Conservation (phyloP, 2,329 filamentous ascomycete species). For the Mariannaea elegans region DNA sequence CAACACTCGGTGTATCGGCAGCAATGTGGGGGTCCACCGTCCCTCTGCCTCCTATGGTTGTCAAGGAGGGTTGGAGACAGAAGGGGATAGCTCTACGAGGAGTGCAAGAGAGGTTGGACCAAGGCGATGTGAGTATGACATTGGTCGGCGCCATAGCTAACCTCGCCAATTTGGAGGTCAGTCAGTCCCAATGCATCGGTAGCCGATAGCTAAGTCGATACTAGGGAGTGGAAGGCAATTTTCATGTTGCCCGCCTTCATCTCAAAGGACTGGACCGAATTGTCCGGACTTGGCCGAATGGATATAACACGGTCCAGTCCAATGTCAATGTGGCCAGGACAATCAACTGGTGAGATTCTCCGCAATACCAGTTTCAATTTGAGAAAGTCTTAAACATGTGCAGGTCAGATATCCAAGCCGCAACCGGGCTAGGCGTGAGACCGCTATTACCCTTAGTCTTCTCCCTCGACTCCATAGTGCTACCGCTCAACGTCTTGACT, state of each 20-base stretch:
- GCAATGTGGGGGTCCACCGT: slow-evolving; percentile 16
- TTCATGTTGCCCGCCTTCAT: slow-evolving; percentile 18
- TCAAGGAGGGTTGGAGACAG: slow-evolving; percentile 18
- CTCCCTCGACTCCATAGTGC: slow-evolving; percentile 13
- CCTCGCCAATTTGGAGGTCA: slow-evolving; percentile 27
- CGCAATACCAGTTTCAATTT: too few relatives aligned
- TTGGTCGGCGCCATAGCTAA: slow-evolving; percentile 24
- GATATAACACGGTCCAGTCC: slow-evolving; percentile 16
- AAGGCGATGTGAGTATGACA: slow-evolving; percentile 10
- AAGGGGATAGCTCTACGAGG: slow-evolving; percentile 19
- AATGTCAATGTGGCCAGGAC: slow-evolving; percentile 25
- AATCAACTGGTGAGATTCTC: slow-evolving; percentile 18
- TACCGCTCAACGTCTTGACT: slow-evolving; percentile 17
- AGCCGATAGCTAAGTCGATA: background rate
- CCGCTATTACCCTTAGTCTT: slow-evolving; percentile 23
- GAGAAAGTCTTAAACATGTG: too few relatives aligned
- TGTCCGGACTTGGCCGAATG: slow-evolving; percentile 10
- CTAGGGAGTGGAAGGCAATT: slow-evolving; percentile 24
- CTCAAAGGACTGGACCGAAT: slow-evolving; percentile 21
- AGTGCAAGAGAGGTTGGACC: slow-evolving; percentile 12
- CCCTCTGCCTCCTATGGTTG: slow-evolving; percentile 1
- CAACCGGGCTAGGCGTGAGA: slow-evolving; percentile 17
- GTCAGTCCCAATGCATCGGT: background rate
- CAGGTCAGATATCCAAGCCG: slow-evolving; percentile 27
- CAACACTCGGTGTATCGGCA: slow-evolving; percentile 24